Evolutionary conservation across 2,329 filamentous ascomycete genomes (phyloP).

Genomic region (Monosporascus sp.): DNA sequence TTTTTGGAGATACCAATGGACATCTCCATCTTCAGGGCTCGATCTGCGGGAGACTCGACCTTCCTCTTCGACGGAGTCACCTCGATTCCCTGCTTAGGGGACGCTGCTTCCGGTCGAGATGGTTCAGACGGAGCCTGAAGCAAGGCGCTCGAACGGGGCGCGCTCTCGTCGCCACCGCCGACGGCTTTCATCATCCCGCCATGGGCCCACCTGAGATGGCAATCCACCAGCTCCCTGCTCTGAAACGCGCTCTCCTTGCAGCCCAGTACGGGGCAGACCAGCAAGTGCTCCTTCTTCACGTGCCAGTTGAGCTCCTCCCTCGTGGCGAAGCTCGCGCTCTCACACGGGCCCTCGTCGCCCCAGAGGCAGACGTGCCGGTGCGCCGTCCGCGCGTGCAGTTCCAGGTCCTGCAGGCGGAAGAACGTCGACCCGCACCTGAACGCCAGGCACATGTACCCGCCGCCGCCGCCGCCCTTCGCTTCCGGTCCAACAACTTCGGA

Average conservation of each 20-base stretch:
- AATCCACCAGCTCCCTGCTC: slow-evolving; percentile 29
- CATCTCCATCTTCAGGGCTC: slow-evolving; percentile 21
- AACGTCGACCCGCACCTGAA: background rate
- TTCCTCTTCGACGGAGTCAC: background rate
- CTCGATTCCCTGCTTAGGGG: background rate
- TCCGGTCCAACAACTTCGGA: background rate
- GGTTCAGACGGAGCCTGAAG: background rate
- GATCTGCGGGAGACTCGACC: slow-evolving; percentile 12
- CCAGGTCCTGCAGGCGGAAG: slow-evolving; percentile 3
- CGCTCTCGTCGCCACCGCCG: background rate
- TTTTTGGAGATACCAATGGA: slow-evolving; percentile 29
- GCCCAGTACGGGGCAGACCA: slow-evolving; percentile 34
- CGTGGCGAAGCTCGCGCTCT: slow-evolving; percentile 30
- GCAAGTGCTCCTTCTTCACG: slow-evolving; percentile 38
- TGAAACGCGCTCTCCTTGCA: slow-evolving; percentile 33
- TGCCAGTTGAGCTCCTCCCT: slow-evolving; percentile 36
- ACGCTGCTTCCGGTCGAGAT: background rate
- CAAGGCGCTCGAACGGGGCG: slow-evolving; percentile 9
- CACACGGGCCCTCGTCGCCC: slow-evolving; percentile 28
- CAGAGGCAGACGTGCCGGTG: slow-evolving; percentile 35
- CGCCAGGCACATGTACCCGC: background rate
- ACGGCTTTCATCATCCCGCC: slow-evolving; percentile 6
- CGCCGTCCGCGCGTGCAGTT: slow-evolving; percentile 18
- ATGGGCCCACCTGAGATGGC: slow-evolving; percentile 34
- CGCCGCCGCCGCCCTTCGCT: background rate